Conservation (phyloP, 169 alveolate genomes). For the Eimeria necatrix region DNA sequence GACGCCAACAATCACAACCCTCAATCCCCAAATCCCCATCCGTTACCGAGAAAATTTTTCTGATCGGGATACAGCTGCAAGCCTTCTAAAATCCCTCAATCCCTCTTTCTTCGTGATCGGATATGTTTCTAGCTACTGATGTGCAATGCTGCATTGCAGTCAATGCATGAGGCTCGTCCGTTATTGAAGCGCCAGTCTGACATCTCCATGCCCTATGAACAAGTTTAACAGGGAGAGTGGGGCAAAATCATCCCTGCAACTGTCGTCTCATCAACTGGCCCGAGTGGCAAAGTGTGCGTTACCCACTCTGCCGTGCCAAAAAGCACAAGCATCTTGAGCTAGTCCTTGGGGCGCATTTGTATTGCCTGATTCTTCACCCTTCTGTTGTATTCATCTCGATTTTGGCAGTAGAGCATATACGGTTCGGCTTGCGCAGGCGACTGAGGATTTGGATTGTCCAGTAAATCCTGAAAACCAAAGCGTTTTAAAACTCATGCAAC, state of each 20-base stretch:
- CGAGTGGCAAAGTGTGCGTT: background rate
- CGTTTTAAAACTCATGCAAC: too few species aligned
- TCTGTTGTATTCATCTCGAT: slow-evolving; percentile 94
- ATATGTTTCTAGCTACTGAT: background rate
- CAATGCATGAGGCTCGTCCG: background rate
- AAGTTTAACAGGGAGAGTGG: background rate
- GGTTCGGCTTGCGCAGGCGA: slow-evolving; percentile 99
- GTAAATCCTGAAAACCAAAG: slow-evolving; percentile 91
- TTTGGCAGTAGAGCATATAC: slow-evolving; percentile 94
- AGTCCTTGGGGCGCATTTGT: slow-evolving; percentile 81
- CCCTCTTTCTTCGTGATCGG: slow-evolving; percentile 33
- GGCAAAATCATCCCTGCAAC: background rate
- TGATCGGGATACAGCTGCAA: background rate
- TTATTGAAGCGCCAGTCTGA: too few species aligned
- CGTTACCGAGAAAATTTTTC: background rate
- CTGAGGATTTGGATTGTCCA: slow-evolving; percentile 97
- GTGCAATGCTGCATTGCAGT: background rate
- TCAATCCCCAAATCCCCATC: background rate
- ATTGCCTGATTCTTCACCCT: slow-evolving; percentile 81
- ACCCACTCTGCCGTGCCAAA: background rate
- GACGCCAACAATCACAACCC: background rate
- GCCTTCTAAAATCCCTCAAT: background rate
- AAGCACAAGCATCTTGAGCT: too few species aligned
- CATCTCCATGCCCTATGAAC: background rate
- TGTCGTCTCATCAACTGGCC: background rate